phyloP scores from a whole-genome alignment of 306 rosid species.

The Prunus kanzakura region DNA sequence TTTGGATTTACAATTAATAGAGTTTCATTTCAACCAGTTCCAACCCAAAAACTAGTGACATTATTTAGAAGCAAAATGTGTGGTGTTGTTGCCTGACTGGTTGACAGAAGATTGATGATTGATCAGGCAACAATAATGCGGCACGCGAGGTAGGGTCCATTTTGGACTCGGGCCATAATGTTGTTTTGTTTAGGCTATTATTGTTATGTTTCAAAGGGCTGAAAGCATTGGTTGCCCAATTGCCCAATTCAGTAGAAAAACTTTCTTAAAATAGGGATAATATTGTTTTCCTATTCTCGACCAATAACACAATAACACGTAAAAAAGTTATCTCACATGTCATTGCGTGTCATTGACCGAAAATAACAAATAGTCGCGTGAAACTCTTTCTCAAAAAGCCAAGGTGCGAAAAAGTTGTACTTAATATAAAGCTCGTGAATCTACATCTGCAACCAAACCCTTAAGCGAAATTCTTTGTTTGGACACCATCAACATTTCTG shows the following conservation, averaged over 20 bases:
- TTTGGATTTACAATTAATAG: not conserved
- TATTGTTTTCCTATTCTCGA: too few relatives aligned
- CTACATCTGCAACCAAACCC: not conserved
- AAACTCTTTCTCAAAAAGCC: not conserved
- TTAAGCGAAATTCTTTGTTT: not conserved
- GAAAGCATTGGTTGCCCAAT: too few relatives aligned
- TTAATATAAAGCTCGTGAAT: not conserved
- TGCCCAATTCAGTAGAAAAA: too few relatives aligned
- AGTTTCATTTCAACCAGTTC: not conserved
- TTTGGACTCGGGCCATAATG: constrained; percentile 3
- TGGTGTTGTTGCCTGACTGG: constrained; percentile 22
- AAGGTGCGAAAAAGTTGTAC: not conserved
- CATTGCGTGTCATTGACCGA: accelerated
- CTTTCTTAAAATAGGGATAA: too few relatives aligned
- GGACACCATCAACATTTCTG: too few relatives aligned
- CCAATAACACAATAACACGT: too few relatives aligned
- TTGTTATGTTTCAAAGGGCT: not conserved
- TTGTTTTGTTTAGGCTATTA: not conserved
- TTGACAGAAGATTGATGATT: constrained; percentile 47
- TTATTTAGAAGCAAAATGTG: not conserved
- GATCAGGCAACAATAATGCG: constrained; percentile 35
- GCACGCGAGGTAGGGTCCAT: constrained; percentile 59
- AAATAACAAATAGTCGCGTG: too few relatives aligned
- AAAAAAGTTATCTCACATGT: too few relatives aligned
- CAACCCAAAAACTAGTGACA: not conserved